A percentile compares a stretch with the other conserved stretches of the same genome.
phyloP scores from a whole-genome alignment of 169 alveolate species.

The Plasmodium ovale region DNA sequence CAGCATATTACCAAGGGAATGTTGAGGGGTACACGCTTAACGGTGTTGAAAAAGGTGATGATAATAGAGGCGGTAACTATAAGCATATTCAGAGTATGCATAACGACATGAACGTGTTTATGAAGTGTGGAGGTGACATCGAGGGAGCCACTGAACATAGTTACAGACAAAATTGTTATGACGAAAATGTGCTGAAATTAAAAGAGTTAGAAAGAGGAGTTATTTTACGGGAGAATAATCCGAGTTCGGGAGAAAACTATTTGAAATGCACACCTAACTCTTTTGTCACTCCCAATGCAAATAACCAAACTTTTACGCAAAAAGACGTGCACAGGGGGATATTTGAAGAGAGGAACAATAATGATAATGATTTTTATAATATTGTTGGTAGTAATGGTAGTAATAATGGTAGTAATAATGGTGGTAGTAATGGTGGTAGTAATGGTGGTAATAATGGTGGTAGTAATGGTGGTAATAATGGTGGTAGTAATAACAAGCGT shows the following conservation, averaged over 20 bases:
- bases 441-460: not conserved
- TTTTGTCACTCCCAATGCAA: not conserved
- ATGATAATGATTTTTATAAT: too few relatives aligned
- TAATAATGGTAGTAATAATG: too few relatives aligned
- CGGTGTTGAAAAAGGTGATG: not conserved
- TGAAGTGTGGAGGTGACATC: not conserved
- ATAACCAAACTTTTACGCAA: not conserved
- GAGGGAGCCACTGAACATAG: not conserved
- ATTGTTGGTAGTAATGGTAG: too few relatives aligned
- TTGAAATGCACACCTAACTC: constrained; percentile 1
- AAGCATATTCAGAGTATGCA: not conserved
- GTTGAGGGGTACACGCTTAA: not conserved
- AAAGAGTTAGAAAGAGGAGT: constrained; percentile 1
- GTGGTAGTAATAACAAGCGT: not conserved
- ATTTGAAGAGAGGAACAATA: not conserved
- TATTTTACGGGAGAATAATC: constrained; percentile 7
- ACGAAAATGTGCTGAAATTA: not conserved
- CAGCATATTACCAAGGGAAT: not conserved
- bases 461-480: not conserved
- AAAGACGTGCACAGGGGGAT: not conserved
- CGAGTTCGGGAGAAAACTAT: not conserved
- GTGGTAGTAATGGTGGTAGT: not conserved
- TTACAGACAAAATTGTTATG: not conserved
- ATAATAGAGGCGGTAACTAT: not conserved
- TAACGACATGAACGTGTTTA: not conserved